Conservation (phyloP, 2,329 filamentous ascomycete genomes). For the Botryotinia globosa region DNA sequence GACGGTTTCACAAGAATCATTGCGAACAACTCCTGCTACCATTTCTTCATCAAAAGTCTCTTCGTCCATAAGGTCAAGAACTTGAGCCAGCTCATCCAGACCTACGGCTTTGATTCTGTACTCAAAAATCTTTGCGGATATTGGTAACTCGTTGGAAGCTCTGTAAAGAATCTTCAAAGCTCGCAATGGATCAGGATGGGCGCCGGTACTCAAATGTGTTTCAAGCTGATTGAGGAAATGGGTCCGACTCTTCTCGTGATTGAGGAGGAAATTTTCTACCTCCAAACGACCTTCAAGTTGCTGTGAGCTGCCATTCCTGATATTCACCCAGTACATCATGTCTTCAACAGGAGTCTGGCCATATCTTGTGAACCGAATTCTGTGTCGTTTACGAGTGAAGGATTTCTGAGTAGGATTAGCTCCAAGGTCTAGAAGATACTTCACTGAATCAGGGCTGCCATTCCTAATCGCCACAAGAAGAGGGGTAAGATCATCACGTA, state of each 20-base stretch:
- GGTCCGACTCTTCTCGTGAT: background rate
- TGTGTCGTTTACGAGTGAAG: fast-evolving
- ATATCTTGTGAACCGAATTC: too few species aligned
- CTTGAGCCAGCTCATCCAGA: background rate
- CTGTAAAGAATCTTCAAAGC: background rate
- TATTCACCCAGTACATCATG: background rate
- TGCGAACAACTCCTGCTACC: background rate
- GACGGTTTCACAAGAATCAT: background rate
- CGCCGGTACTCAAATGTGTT: background rate
- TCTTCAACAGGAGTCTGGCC: background rate
- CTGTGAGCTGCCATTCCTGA: too few species aligned
- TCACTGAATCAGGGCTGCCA: background rate
- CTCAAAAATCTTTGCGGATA: background rate
- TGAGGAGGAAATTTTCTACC: background rate
- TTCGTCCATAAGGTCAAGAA: background rate
- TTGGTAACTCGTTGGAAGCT: background rate
- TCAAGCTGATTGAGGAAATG: background rate
- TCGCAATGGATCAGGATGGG: background rate
- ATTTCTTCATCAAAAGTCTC: background rate
- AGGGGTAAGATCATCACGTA: background rate
- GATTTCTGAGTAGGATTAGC: background rate
- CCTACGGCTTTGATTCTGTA: background rate
- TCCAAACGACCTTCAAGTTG: background rate
- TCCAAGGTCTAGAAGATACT: background rate
- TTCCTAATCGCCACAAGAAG: background rate